Conservation (phyloP, 768 basidiomycete species). For the Royoungia palumana region DNA sequence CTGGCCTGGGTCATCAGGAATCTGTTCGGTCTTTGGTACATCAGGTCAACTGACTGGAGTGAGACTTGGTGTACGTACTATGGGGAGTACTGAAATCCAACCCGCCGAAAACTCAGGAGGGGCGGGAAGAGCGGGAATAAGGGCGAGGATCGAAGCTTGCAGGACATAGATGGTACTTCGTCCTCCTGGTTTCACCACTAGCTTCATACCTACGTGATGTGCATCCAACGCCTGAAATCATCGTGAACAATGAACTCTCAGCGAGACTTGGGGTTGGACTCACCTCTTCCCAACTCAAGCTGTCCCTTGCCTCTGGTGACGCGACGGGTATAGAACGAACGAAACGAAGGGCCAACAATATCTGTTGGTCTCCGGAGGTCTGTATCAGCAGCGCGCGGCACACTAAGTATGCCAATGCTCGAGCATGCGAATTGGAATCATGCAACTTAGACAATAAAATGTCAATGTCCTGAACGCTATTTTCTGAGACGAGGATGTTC, state of each 20-base stretch:
- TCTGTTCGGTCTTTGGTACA: conserved; percentile 16
- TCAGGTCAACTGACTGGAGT: not conserved
- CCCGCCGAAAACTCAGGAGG: conserved; percentile 35
- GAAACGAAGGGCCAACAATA: conserved; percentile 49
- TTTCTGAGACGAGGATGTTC: conserved; percentile 57
- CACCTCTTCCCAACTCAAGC: conserved; percentile 30
- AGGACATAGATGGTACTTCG: conserved; percentile 52
- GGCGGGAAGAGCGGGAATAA: conserved; percentile 47
- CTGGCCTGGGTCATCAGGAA: conserved; percentile 20
- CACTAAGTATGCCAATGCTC: conserved; percentile 59
- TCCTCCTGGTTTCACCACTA: conserved; percentile 60
- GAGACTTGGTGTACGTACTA: conserved; percentile 28
- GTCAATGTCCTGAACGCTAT: conserved; percentile 41
- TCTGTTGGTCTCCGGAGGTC: conserved; percentile 55
- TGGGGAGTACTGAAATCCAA: conserved; percentile 46
- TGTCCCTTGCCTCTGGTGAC: conserved; percentile 44
- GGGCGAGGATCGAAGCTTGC: conserved; percentile 53
- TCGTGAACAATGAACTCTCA: conserved; percentile 1
- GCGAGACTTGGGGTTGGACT: conserved; percentile 4
- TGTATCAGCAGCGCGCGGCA: conserved; percentile 57
- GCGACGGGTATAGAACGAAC: conserved; percentile 46
- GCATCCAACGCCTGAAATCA: conserved; percentile 43
- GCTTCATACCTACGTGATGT: conserved; percentile 42
- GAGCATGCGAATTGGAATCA: conserved; percentile 47
- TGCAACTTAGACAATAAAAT: conserved; percentile 51